Evolutionary conservation across 2,329 filamentous ascomycete genomes (phyloP).

Genomic region (Exophiala sp.): DNA sequence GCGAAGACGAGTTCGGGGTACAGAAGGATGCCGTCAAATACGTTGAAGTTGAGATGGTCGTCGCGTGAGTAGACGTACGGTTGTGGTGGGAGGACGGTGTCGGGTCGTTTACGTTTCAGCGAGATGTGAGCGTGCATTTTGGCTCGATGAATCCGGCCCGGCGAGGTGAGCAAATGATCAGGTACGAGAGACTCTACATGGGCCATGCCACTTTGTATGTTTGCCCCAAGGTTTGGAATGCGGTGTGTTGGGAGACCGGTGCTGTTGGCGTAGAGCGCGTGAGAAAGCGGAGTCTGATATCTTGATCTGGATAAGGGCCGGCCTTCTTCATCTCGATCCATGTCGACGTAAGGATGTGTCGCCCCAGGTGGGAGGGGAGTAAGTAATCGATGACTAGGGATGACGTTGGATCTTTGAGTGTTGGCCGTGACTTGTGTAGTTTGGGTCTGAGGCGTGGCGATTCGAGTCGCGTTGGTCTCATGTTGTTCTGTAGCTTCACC

Average conservation of each 20-base stretch:
- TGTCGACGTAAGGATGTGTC: constrained; percentile 7
- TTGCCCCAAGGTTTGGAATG: neutral
- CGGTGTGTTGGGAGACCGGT: neutral
- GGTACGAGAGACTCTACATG: constrained; percentile 14
- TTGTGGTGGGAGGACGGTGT: constrained; percentile 21
- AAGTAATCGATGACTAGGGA: too few relatives aligned
- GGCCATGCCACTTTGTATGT: neutral
- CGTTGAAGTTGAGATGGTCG: constrained; percentile 25
- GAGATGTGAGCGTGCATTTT: constrained; percentile 11
- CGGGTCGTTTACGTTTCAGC: constrained; percentile 23
- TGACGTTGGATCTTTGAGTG: too few relatives aligned
- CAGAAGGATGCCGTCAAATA: constrained; percentile 28
- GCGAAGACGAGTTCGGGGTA: constrained; percentile 54
- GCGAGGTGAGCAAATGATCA: constrained; percentile 18
- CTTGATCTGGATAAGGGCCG: neutral
- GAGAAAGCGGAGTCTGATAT: neutral
- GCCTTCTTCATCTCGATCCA: constrained; percentile 17
- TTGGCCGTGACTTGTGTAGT: neutral
- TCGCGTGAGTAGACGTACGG: constrained; percentile 24
- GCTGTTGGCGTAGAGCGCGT: neutral
- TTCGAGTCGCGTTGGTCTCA: too few relatives aligned
- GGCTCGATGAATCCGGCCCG: constrained; percentile 20
- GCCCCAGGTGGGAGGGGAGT: neutral
- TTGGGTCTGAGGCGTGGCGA: neutral
- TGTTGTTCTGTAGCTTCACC: too few relatives aligned